Evolutionary conservation across 257 asterid species (phyloP).

Genomic region (Vinca minor): DNA sequence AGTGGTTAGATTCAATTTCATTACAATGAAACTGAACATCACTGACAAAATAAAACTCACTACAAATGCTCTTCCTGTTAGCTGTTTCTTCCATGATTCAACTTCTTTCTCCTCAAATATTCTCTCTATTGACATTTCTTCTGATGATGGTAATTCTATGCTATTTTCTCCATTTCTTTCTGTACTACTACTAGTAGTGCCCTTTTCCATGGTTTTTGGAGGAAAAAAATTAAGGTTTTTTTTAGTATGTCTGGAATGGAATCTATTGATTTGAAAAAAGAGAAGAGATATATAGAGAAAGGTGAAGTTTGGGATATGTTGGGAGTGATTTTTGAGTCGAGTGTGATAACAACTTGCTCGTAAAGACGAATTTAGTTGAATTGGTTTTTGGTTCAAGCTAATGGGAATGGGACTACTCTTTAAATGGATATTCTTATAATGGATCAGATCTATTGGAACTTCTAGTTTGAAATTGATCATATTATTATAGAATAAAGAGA

Average conservation of each 20-base stretch:
- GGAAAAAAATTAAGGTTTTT: no score
- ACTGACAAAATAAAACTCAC: constrained; percentile 47
- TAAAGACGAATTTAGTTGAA: not conserved
- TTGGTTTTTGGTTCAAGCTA: not conserved
- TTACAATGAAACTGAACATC: constrained; percentile 45
- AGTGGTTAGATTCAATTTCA: constrained; percentile 57
- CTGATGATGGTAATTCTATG: not conserved
- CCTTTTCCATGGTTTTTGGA: not conserved
- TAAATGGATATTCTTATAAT: not conserved
- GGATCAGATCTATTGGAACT: no score
- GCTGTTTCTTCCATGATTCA: constrained; percentile 55
- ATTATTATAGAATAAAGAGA: no score
- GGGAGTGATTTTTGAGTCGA: not conserved
- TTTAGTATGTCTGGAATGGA: no score
- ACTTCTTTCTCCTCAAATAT: constrained; percentile 36
- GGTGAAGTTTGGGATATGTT: no score
- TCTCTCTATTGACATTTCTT: constrained; percentile 26
- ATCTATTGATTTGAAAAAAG: no score
- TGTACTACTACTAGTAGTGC: no score
- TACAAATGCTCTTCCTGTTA: constrained; percentile 46
- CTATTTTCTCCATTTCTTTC: not conserved
- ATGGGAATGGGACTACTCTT: not conserved
- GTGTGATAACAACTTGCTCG: not conserved
- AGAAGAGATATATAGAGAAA: no score
- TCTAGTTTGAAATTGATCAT: no score